Conservation (phyloP, 148 eudicot species). For the Pouteria glomerata region DNA sequence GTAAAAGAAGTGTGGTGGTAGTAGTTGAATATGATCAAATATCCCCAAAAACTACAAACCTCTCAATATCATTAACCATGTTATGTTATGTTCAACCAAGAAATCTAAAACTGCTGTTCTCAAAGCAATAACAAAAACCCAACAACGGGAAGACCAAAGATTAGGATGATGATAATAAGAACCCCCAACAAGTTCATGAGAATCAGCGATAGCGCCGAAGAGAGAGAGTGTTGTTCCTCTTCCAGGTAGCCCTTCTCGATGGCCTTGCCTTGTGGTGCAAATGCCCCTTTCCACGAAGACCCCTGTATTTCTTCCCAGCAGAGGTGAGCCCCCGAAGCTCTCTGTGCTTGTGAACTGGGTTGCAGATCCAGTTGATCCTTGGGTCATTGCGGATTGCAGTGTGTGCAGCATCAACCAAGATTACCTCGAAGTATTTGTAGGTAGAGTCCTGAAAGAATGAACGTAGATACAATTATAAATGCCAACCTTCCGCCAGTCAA, state of each 20-base stretch:
- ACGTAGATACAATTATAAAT: too few relatives aligned
- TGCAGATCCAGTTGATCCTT: conserved; percentile 22
- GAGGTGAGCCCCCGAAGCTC: conserved; percentile 22
- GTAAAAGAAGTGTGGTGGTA: too few relatives aligned
- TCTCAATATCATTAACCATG: too few relatives aligned
- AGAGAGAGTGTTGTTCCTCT: conserved; percentile 19
- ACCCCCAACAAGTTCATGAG: neutral
- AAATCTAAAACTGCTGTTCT: too few relatives aligned
- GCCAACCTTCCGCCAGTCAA: too few relatives aligned
- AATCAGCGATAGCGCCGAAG: conserved; percentile 20
- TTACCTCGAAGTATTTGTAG: conserved; percentile 21
- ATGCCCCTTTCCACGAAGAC: conserved; percentile 17
- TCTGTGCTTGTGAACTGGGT: conserved; percentile 14
- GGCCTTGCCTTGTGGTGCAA: conserved; percentile 14
- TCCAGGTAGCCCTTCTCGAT: conserved; percentile 19
- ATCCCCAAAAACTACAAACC: too few relatives aligned
- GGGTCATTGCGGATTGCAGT: conserved; percentile 18
- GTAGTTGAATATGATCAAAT: too few relatives aligned
- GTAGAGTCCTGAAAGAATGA: conserved; percentile 13
- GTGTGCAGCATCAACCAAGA: conserved; percentile 18
- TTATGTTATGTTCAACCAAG: too few relatives aligned
- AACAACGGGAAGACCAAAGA: too few relatives aligned
- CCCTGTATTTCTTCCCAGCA: conserved; percentile 19
- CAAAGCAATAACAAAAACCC: too few relatives aligned
- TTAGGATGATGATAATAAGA: too few relatives aligned